Base-by-base conservation (phyloP, 2,329 filamentous ascomycete species). In the Epichloe baconii region DNA sequence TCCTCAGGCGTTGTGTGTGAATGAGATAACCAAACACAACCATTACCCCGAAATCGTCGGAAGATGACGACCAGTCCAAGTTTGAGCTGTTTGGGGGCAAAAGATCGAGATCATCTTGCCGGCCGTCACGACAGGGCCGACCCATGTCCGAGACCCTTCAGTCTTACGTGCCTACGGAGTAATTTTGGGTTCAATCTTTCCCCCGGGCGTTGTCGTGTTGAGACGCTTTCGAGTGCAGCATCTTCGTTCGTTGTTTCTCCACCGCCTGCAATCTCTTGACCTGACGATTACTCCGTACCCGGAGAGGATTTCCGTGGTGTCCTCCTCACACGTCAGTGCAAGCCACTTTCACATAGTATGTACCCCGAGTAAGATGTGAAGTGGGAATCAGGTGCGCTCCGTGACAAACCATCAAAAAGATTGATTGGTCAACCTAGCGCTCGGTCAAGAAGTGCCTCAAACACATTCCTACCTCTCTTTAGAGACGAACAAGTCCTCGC, bases 391-490 rank as follows among this genome's bases (percentile, higher is more conserved):
- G 42, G 52, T 45, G 26, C 41, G 44, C 35, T 36, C 31, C 36
- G 26, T 23, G 48, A 38, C 51, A 44, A 46, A 48, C 52, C 44
- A 51, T 45, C 15, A 38, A 23, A 44, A 42, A 47, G 48, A 41
- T 47, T 50, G 44, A 41, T 47, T 50, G 44, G 51, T 12, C 44
- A 49, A 19, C 34, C 34, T 44, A 31, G 41, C 50, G 41, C 19
- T 44, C 51, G 46, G 51, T 49, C 51, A 52, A 52, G 47, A 43
- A 5, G 36, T 47, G 46, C 31, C 12, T 48, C 31, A 37, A 36
- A 50, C 41, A 35, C 34, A 42, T 44, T 48, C 21, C 36, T 35
- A 14, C 35, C 19, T 41, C 40, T 35, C 12, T 35, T 17, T 4
- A 42, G 23, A 48, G 12, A 31, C 23, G 46, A 40, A 34, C 11